phyloP scores from a whole-genome alignment of 2,329 filamentous ascomycete genomes.

The Aureobasidium vineae region DNA sequence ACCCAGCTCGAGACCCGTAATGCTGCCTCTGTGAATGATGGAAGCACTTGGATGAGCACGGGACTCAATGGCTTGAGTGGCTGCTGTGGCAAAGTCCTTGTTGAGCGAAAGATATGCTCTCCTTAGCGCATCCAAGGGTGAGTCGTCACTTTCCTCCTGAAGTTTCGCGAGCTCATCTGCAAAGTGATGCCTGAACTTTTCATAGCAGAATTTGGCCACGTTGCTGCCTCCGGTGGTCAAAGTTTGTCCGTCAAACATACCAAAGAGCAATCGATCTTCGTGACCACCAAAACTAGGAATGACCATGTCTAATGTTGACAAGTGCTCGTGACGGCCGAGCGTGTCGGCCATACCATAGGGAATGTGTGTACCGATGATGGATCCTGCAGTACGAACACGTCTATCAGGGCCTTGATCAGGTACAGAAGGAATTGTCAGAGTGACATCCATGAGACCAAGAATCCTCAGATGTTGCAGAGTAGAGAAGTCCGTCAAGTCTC shows the following conservation, averaged over 20 bases:
- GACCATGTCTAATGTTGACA: conserved; percentile 94
- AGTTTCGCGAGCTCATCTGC: conserved; percentile 74
- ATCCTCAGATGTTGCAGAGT: conserved; percentile 80
- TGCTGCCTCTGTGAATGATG: conserved; percentile 66
- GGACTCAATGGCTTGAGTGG: conserved; percentile 76
- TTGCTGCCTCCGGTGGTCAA: conserved; percentile 87
- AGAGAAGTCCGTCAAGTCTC: conserved; percentile 86
- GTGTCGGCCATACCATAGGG: conserved; percentile 98
- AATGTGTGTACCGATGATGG: conserved; percentile 74
- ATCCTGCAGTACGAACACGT: conserved; percentile 95
- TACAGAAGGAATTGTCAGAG: conserved; percentile 85
- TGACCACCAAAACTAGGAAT: conserved; percentile 87
- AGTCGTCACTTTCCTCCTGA: conserved; percentile 60
- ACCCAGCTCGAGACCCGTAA: conserved; percentile 72
- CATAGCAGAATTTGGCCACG: conserved; percentile 93
- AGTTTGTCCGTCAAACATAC: conserved; percentile 95
- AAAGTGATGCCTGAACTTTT: conserved; percentile 88
- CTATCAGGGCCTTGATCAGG: conserved; percentile 94
- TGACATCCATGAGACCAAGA: conserved; percentile 96
- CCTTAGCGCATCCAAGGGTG: conserved; percentile 76
- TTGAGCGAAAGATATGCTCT: conserved; percentile 86
- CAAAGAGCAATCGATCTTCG: conserved; percentile 84
- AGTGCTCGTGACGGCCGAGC: conserved; percentile 85
- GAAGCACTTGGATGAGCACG: conserved; percentile 53
- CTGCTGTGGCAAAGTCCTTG: conserved; percentile 86